These are phyloP conservation scores for Mitragyna speciosa DNA, from an alignment of 257 asterid species.

Conservation along the genomic window DNA sequence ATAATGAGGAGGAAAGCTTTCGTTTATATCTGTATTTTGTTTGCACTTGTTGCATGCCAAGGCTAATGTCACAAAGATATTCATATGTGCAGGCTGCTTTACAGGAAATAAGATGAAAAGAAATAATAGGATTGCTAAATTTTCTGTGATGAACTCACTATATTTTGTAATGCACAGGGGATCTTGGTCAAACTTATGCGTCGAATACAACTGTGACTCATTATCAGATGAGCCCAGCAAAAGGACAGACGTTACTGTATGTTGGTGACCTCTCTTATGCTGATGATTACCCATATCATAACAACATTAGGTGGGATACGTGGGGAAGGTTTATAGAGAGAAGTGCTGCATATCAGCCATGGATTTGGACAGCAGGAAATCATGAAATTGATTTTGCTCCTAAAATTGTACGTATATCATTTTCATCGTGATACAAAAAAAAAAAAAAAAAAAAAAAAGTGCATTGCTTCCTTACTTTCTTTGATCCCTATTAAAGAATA, in stretches of 20 bases:
- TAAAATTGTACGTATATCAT: constrained; percentile 51
- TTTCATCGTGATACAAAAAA: neutral
- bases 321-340: constrained; percentile 91
- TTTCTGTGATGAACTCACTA: neutral
- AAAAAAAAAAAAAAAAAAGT: neutral
- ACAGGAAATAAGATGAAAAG: neutral
- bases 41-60: neutral
- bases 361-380: constrained; percentile 92
- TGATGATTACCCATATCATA: constrained; percentile 62
- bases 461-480: neutral
- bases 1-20: neutral
- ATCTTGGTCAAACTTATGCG: constrained; percentile 81
- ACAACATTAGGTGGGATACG: constrained; percentile 83
- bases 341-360: constrained; percentile 83
- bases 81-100: neutral
- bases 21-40: neutral
- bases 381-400: constrained; percentile 86
- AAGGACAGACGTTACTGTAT: constrained; percentile 69
- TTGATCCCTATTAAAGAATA: neutral
- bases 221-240: constrained; percentile 59
- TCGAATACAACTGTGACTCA: constrained; percentile 74
- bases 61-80: neutral
- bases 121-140: no score
- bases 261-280: constrained; percentile 93
- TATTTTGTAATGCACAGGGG: constrained; percentile 43